A percentile compares a stretch with the other conserved stretches of the same genome.
Evolutionary conservation across 129 eudicot species (phyloP).

Genomic region (Pulicaria dysenterica): DNA sequence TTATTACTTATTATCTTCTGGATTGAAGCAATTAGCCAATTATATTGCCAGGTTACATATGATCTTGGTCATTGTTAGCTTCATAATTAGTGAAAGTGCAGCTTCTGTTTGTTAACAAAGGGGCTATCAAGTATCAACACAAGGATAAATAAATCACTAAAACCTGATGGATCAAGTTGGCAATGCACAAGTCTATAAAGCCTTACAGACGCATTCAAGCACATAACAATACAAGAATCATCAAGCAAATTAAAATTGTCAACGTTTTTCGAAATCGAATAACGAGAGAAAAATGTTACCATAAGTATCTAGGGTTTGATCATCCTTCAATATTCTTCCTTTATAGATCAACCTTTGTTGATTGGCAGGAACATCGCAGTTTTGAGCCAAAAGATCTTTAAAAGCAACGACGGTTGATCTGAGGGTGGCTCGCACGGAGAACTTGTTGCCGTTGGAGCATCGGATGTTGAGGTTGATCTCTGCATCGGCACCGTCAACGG

Average conservation of each 20-base stretch:
- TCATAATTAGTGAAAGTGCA: no score
- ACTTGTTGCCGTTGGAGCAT: slow-evolving; percentile 82
- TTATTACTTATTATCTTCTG: no score
- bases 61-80: no score
- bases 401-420: slow-evolving; percentile 57
- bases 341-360: slow-evolving; percentile 88
- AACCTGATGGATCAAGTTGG: slow-evolving; percentile 11
- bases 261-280: background rate
- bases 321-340: slow-evolving; percentile 90
- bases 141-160: background rate
- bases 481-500: slow-evolving; percentile 39
- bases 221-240: background rate
- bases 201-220: background rate
- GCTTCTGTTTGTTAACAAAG: no score
- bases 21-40: no score
- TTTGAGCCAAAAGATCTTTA: slow-evolving; percentile 61
- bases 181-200: slow-evolving; percentile 14
- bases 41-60: no score
- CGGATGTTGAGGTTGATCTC: slow-evolving; percentile 62
- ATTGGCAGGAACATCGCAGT: slow-evolving; percentile 75
- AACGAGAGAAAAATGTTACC: slow-evolving; percentile 38
- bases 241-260: background rate
- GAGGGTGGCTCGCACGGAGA: slow-evolving; percentile 56
- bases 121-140: background rate
- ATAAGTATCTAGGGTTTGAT: slow-evolving; percentile 85